A percentile compares a stretch with the other conserved stretches of the same genome.
Evolutionary conservation across 495 filamentous ascomycete genomes (phyloP).

Genomic region (Haplographium delicatum): DNA sequence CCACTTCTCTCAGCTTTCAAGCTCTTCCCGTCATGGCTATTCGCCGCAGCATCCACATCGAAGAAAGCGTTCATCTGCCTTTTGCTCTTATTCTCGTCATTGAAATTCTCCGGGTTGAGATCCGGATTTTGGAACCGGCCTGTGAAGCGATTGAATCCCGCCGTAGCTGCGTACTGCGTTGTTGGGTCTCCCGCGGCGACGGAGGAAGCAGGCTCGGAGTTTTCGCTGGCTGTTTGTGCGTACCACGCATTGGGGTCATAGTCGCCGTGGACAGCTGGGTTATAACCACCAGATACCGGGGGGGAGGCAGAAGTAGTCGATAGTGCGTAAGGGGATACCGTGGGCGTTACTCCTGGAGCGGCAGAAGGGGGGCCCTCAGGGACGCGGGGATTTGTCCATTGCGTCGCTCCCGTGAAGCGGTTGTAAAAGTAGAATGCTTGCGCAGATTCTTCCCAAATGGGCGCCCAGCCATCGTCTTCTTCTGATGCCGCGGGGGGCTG

Average conservation of each 20-base stretch:
- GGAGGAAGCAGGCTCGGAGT: conserved; percentile 23
- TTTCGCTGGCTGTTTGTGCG: conserved; percentile 47
- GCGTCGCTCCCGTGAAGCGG: conserved; percentile 65
- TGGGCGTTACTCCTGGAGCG: conserved; percentile 23
- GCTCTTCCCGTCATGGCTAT: conserved; percentile 85
- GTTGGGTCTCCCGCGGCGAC: conserved; percentile 27
- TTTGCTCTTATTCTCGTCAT: conserved; percentile 81
- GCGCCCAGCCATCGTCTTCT: conserved; percentile 85
- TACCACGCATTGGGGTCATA: conserved; percentile 95
- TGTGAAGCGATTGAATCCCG: conserved; percentile 87
- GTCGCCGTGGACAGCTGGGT: conserved; percentile 90
- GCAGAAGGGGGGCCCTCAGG: conserved; percentile 35
- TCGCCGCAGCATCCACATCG: conserved; percentile 96
- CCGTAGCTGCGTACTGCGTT: conserved; percentile 57
- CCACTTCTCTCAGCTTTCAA: conserved; percentile 83
- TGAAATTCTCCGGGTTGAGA: conserved; percentile 67
- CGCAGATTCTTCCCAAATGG: conserved; percentile 69
- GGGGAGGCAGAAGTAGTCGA: conserved; percentile 28
- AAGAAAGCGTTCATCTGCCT: conserved; percentile 94
- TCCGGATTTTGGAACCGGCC: conserved; percentile 69
- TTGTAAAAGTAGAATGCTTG: conserved; percentile 89
- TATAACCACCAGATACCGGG: conserved; percentile 73
- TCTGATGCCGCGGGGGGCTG: conserved; percentile 38
- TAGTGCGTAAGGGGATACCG: conserved; percentile 13
- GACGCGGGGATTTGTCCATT: conserved; percentile 89